Conservation (phyloP, 2,329 filamentous ascomycete species). For the Penicillium polonicum region DNA sequence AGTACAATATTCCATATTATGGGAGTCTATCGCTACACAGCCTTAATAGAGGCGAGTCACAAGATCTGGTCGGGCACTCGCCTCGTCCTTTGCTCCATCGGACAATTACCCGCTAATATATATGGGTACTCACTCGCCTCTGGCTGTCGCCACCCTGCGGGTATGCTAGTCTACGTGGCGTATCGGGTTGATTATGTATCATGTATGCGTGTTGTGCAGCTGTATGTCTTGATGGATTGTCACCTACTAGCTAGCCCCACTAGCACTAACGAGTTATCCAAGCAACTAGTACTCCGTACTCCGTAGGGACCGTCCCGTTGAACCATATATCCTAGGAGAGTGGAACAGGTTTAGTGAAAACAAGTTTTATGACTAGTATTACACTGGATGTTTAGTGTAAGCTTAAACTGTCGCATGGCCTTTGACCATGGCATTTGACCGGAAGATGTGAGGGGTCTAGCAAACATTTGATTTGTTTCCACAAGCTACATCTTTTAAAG, state of each 20-base stretch:
- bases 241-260: background rate
- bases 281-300: no score
- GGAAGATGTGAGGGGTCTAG: background rate
- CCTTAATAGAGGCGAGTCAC: background rate
- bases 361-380: background rate
- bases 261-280: background rate
- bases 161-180: background rate
- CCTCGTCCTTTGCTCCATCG: background rate
- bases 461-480: background rate
- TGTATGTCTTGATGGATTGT: background rate
- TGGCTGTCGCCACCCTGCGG: background rate
- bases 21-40: background rate
- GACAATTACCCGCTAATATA: background rate
- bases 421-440: background rate
- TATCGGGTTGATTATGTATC: background rate
- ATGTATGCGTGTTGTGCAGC: background rate
- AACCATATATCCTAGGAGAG: background rate
- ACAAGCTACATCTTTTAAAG: background rate
- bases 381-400: no score
- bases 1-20: background rate
- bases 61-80: background rate
- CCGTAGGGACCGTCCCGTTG: background rate
- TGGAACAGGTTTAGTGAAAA: background rate
- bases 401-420: background rate
- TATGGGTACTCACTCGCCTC: background rate